These are phyloP conservation scores for Globisporangium echinulatum DNA, from an alignment of 352 stramenopile genomes.

Conservation along the genomic window DNA sequence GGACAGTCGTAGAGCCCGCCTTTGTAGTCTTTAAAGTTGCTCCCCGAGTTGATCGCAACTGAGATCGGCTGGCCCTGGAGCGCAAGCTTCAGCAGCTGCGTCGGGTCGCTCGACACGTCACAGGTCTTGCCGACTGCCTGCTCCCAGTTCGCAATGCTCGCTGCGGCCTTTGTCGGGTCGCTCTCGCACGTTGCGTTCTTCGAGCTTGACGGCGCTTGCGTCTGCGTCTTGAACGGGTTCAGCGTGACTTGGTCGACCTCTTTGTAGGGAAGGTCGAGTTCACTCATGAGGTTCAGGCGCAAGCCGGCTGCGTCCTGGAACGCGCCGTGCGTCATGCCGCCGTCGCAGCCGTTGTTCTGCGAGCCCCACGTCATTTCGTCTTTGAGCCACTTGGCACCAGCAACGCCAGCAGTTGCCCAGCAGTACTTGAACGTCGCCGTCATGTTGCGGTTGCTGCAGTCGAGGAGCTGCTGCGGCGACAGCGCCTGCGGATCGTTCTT, in stretches of 20 bases:
- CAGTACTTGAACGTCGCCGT: constrained; percentile 75
- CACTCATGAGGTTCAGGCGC: constrained; percentile 44
- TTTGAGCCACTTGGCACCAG: constrained; percentile 49
- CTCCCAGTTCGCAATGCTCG: constrained; percentile 60
- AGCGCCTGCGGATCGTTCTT: constrained; percentile 38
- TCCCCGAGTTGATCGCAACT: constrained; percentile 73
- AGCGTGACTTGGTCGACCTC: constrained; percentile 27
- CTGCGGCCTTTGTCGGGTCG: constrained; percentile 29
- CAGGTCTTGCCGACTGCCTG: constrained; percentile 62
- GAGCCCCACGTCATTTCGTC: constrained; percentile 67
- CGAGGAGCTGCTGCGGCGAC: constrained; percentile 75
- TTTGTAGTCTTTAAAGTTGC: constrained; percentile 77
- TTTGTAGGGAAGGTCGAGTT: constrained; percentile 64
- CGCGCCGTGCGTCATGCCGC: constrained; percentile 76
- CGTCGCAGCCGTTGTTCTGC: constrained; percentile 72
- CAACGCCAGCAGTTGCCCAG: constrained; percentile 44
- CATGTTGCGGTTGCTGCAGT: constrained; percentile 66
- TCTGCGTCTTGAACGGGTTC: constrained; percentile 19
- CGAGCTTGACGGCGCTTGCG: constrained; percentile 4
- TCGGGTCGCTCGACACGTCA: constrained; percentile 38
- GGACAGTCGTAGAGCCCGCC: constrained; percentile 64
- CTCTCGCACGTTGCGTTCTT: constrained; percentile 36
- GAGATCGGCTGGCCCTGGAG: constrained; percentile 70
- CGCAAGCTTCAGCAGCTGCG: constrained; percentile 55
- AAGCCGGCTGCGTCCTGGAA: constrained; percentile 65